Evolutionary conservation across 176 grass and related monocot species (phyloP).

Genomic region (Carex cristatella): DNA sequence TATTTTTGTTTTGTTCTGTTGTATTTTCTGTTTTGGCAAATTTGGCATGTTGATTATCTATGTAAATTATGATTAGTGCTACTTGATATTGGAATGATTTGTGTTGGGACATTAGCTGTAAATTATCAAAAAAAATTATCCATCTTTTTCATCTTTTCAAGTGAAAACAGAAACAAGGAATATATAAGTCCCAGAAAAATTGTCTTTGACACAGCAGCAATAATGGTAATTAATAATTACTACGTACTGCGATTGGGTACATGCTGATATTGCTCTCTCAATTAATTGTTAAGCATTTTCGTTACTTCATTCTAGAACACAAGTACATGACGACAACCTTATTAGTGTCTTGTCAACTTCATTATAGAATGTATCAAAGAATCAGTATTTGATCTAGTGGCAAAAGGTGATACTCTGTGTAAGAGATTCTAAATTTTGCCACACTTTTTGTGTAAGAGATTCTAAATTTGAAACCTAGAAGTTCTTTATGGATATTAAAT

Average conservation of each 20-base stretch:
- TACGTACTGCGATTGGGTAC: background rate
- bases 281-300: background rate
- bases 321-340: no score
- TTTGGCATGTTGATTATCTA: background rate
- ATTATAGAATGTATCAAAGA: no score
- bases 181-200: background rate
- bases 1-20: background rate
- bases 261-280: background rate
- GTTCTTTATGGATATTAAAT: no score
- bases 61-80: constrained; percentile 8
- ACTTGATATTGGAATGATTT: background rate
- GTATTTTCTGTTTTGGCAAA: background rate
- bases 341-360: no score
- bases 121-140: background rate
- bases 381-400: no score
- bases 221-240: background rate
- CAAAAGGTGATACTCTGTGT: no score
- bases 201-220: background rate
- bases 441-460: no score
- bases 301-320: no score
- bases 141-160: background rate
- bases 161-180: background rate
- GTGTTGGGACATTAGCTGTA: background rate
- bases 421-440: no score
- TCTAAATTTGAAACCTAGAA: no score